Conservation (phyloP, 1,284 basidiomycete genomes). For the Ceratobasidium sp. region DNA sequence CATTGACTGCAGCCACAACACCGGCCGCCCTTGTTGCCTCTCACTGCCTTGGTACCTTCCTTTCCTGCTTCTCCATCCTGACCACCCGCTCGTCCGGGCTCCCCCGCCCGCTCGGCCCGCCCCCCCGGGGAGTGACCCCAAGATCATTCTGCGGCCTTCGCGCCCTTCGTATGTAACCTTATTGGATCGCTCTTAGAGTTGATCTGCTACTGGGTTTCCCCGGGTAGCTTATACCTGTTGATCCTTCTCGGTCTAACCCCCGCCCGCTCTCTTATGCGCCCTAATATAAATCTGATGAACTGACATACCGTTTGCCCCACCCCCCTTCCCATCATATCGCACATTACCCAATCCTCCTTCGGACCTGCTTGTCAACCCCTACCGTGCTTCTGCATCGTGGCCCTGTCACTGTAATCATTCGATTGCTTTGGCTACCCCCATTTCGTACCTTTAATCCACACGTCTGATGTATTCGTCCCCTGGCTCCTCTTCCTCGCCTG, state of each 20-base stretch:
- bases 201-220: conserved; percentile 20
- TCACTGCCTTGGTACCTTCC: conserved; percentile 37
- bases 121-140: conserved; percentile 29
- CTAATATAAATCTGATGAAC: conserved; percentile 42
- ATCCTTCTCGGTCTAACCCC: conserved; percentile 34
- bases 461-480: conserved; percentile 36
- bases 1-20: conserved; percentile 31
- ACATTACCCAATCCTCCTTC: conserved; percentile 27
- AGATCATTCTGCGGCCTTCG: conserved; percentile 37
- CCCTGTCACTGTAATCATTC: conserved; percentile 27
- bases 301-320: conserved; percentile 38
- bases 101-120: conserved; percentile 23
- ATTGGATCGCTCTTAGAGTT: conserved; percentile 27
- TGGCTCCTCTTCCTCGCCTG: conserved; percentile 39
- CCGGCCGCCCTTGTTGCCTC: conserved; percentile 31
- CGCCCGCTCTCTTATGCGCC: conserved; percentile 18
- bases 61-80: conserved; percentile 32
- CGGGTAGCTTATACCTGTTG: conserved; percentile 20
- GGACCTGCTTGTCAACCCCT: conserved; percentile 20
- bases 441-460: conserved; percentile 29
- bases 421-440: conserved; percentile 30
- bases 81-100: conserved; percentile 16
- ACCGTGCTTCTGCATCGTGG: conserved; percentile 35
- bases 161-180: conserved; percentile 38
- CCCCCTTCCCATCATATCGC: conserved; percentile 38